phyloP scores from a whole-genome alignment of 2,329 filamentous ascomycete genomes.

The Botrytis hyacinthi region DNA sequence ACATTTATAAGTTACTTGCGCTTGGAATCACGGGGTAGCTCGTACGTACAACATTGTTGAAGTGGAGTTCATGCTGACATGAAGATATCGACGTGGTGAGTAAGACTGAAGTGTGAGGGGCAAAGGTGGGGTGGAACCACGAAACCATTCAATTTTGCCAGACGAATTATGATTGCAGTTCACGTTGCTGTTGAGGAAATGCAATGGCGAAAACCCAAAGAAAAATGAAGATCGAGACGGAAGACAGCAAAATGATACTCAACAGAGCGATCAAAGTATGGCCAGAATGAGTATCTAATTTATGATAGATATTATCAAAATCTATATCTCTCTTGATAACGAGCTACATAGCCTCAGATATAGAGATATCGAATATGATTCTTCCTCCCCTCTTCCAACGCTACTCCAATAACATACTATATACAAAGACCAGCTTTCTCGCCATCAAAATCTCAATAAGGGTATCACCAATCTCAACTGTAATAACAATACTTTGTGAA shows the following conservation, averaged over 20 bases:
- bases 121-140: not conserved
- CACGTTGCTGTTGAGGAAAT: not conserved
- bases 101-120: not conserved
- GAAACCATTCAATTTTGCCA: not conserved
- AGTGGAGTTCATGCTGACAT: not conserved
- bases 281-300: not conserved
- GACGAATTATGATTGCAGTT: not conserved
- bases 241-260: not conserved
- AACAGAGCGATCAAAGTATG: not conserved
- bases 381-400: not conserved
- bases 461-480: not conserved
- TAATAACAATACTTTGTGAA: constrained; percentile 44
- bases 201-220: not conserved
- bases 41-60: too few species aligned
- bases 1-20: not conserved
- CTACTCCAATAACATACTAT: not conserved
- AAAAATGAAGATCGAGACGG: not conserved
- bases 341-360: not conserved
- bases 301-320: not conserved
- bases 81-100: not conserved
- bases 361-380: not conserved
- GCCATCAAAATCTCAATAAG: not conserved
- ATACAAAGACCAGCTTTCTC: not conserved
- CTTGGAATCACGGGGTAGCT: not conserved
- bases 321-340: too few species aligned